Conservation (phyloP, 148 eudicot genomes). For the Chenopodium quinoa region DNA sequence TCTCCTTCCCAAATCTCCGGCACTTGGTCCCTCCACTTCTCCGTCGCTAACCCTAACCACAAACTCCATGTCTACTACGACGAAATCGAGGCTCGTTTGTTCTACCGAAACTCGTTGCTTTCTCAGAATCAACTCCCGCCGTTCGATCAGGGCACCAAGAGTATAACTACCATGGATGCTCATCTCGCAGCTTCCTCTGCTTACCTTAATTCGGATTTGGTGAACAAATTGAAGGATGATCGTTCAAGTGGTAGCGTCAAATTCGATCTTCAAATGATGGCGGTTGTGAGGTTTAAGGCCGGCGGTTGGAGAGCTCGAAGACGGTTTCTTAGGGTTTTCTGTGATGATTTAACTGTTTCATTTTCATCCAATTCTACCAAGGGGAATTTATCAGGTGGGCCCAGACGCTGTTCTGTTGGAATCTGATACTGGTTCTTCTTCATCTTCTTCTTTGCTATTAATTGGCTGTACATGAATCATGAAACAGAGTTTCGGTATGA, state of each 20-base stretch:
- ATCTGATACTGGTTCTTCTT: constrained; percentile 7
- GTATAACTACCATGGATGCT: constrained; percentile 33
- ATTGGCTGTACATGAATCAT: too few species aligned
- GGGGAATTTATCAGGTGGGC: constrained; percentile 20
- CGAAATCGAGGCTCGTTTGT: constrained; percentile 32
- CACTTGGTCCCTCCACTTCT: constrained; percentile 13
- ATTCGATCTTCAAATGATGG: constrained; percentile 44
- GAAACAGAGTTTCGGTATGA: too few species aligned
- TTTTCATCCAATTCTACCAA: constrained; percentile 26
- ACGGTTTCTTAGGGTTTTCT: constrained; percentile 52
- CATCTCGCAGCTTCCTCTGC: constrained; percentile 36
- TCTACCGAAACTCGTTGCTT: constrained; percentile 25
- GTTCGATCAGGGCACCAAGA: constrained; percentile 46
- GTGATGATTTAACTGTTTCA: constrained; percentile 40
- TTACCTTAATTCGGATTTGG: constrained; percentile 30
- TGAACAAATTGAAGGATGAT: constrained; percentile 34
- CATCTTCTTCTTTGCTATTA: neutral
- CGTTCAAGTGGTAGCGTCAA: constrained; percentile 33
- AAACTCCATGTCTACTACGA: constrained; percentile 46
- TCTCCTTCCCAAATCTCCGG: constrained; percentile 34
- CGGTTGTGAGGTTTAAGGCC: constrained; percentile 48
- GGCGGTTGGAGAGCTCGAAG: constrained; percentile 59
- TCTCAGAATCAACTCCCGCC: constrained; percentile 46
- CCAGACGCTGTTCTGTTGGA: constrained; percentile 27
- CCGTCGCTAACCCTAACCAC: constrained; percentile 24